Evolutionary conservation across 83 land plant species (phyloP).

Genomic region (Picea mariana): DNA sequence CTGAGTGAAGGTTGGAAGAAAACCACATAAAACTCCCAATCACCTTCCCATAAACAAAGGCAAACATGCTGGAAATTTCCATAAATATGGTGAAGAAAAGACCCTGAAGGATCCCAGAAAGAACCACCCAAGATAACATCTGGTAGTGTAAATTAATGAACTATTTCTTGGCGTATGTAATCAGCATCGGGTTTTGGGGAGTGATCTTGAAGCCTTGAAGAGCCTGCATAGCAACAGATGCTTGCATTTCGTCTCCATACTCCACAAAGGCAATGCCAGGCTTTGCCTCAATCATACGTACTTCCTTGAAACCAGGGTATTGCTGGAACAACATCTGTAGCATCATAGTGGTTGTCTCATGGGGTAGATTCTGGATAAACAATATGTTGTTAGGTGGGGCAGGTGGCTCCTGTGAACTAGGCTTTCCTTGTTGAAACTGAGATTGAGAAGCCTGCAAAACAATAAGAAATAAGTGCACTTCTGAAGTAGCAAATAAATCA

Average conservation of each 20-base stretch:
- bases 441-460: conserved; percentile 46
- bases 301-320: conserved; percentile 96
- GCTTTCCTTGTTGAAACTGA: conserved; percentile 53
- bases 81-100: neutral
- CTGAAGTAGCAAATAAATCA: neutral
- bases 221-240: conserved; percentile 78
- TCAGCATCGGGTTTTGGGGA: conserved; percentile 83
- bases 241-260: conserved; percentile 87
- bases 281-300: conserved; percentile 94
- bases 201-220: conserved; percentile 92
- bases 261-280: conserved; percentile 99
- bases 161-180: conserved; percentile 92
- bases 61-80: neutral
- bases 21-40: neutral
- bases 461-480: neutral
- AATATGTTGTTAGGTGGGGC: conserved; percentile 88
- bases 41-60: neutral
- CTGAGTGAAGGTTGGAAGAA: neutral
- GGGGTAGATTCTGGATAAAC: conserved; percentile 89
- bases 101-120: neutral
- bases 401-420: conserved; percentile 63
- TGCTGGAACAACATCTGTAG: conserved; percentile 83
- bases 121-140: neutral
- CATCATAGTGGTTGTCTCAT: conserved; percentile 77
- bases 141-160: neutral